Base-by-base conservation (phyloP, 192 early-diverging fungal species). In the Backusella luteola region DNA sequence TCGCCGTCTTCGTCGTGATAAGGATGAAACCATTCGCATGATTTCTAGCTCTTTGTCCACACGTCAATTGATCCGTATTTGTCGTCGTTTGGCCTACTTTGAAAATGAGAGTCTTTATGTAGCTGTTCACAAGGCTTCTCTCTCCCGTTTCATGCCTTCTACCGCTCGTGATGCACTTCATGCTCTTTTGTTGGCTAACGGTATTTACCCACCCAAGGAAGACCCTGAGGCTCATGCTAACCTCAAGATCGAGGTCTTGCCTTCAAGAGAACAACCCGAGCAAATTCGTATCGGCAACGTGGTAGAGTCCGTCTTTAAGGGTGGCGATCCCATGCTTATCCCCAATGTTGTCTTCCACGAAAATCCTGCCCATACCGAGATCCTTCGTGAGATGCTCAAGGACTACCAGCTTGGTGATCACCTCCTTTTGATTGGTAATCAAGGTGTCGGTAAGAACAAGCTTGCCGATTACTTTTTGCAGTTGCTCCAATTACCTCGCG, bases 381-480 rank as follows among this genome's bases (percentile, higher is more conserved):
- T 94, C 70, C 77, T 95, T 68, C 84, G 85, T 69, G 92, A 95
- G 67, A 92, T 95, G 87, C 86, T 92, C 41, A 91, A 93, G 81
- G 94, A 95, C 78, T 94, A 87, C 74, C 86, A 88, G 38, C 79
- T 93, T 6, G 90, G 94, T n/a, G 94, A 95, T 59, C 93, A 95
- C 75, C 82, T 95, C 46, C 79, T 95, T 1, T 80, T 95, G 32
- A 93, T 95, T 80, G 94, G 94, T 71, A 95, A 95, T 73, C 94
- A 95, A 73, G 94, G 93, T 69, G 87, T 88, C 4, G 89, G 89
- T 49, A 90, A 90, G 63, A 90, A 90, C 76, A 89, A 89, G 73
- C 71, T 91, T 59, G 85, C 86, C 0, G 90, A 91, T 76, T 91
- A 93, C 71, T 90, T 95, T 69, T 85, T 94, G 52, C 90, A 93